phyloP scores from a whole-genome alignment of 2,329 filamentous ascomycete genomes.

The Geosmithia morbida region DNA sequence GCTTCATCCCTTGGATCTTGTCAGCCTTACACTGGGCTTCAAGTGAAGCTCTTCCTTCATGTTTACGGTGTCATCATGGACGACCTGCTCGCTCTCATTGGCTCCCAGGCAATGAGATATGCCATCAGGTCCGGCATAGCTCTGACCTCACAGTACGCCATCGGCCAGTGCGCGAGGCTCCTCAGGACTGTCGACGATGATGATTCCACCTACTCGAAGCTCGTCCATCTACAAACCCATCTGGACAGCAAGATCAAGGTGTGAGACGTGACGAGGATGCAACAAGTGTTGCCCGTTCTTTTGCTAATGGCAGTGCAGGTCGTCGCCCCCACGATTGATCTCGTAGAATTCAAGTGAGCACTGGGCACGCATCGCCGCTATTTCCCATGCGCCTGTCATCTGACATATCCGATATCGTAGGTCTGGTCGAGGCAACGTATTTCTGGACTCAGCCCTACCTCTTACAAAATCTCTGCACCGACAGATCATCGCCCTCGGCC shows the following conservation, averaged over 20 bases:
- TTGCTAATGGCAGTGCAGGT: slow-evolving; percentile 35
- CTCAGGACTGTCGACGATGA: slow-evolving; percentile 65
- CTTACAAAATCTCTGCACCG: slow-evolving; percentile 71
- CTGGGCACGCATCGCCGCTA: too few relatives aligned
- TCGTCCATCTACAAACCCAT: slow-evolving; percentile 55
- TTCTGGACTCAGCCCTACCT: slow-evolving; percentile 69
- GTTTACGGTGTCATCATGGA: slow-evolving; percentile 43
- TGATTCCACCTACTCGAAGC: slow-evolving; percentile 41
- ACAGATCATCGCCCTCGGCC: slow-evolving; percentile 70
- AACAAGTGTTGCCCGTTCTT: background rate
- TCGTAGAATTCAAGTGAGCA: slow-evolving; percentile 74
- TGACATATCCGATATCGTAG: slow-evolving; percentile 12
- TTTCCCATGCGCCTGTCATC: background rate
- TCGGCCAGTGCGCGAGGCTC: slow-evolving; percentile 65
- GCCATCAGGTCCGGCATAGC: slow-evolving; percentile 78
- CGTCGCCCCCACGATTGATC: slow-evolving; percentile 78
- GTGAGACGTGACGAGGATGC: background rate
- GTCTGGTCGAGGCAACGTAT: slow-evolving; percentile 37
- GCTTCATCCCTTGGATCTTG: too few relatives aligned
- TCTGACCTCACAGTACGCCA: slow-evolving; percentile 73
- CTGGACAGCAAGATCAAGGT: slow-evolving; percentile 79
- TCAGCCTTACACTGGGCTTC: too few relatives aligned
- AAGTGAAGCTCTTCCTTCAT: too few relatives aligned
- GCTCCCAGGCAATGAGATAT: slow-evolving; percentile 74
- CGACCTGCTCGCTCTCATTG: slow-evolving; percentile 36